Evolutionary conservation across 495 filamentous ascomycete species (phyloP), one percentile per base, ranked within the genome.

Genomic region (Astrothelium macrocarpum): DNA sequence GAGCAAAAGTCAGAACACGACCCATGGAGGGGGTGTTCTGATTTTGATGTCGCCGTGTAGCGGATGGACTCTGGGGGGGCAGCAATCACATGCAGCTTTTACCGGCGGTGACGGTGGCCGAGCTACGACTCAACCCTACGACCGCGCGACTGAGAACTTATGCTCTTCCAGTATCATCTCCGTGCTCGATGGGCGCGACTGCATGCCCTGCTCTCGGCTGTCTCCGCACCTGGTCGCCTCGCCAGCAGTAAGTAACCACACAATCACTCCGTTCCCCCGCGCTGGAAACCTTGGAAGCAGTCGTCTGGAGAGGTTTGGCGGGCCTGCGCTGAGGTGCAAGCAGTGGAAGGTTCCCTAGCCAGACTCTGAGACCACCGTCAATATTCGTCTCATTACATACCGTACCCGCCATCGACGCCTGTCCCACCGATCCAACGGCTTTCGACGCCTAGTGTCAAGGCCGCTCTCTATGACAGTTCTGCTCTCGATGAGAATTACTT

Each of bases 11-110:
- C 49, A 56, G 49, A 29, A 56, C 49, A 56, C 49, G 23, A 29
- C 49, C 20, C 4, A 28, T 7, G 25, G 25, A 20, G 25, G 49
- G 49, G n/a, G 49, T 29, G 25, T 56, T 56, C 49, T 56, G 49
- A 56, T 28, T 56, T 56, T 56, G 49, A 56, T 56, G 10, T 12
- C 12, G 25, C 25, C 25, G 23, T 56, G 23, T 26, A 49, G 43
- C 49, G 25, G 25, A 20, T 56, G 25, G 25, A 20, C 29, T 56
- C 49, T 20, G 23, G 49, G 25, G 49, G 26, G 49, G 25, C 49
- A 56, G 49, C 23, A 56, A 28, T 56, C 49, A 56, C 49, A 56
- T 56, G 49, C 49, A 56, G 25, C 23, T 56, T 56, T 56, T 26
- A 26, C 49, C 49, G 49, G 49, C 49, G 49, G 49, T 29, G 49